Evolutionary conservation across 495 filamentous ascomycete genomes (phyloP).

Genomic region (Penicillium samsonianum): DNA sequence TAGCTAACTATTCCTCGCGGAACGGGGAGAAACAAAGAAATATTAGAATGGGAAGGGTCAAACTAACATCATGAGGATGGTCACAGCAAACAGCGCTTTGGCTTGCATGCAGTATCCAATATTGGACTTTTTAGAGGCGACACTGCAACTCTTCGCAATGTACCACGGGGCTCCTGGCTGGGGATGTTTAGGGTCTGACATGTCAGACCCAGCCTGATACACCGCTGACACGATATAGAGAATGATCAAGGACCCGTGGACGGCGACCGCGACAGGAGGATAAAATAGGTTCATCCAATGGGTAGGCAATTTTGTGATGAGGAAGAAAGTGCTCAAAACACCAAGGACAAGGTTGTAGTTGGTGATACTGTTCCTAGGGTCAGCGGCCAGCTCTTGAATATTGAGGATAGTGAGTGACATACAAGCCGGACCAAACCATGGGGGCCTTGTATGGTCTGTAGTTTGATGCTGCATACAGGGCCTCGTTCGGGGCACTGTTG

Average conservation of each 20-base stretch:
- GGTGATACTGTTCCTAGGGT: slow-evolving; percentile 59
- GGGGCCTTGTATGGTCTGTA: slow-evolving; percentile 65
- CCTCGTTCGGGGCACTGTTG: slow-evolving; percentile 75
- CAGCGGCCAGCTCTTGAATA: slow-evolving; percentile 1
- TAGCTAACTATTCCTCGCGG: slow-evolving; percentile 5
- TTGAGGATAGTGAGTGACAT: slow-evolving; percentile 37
- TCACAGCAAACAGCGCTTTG: slow-evolving; percentile 71
- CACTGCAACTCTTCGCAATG: slow-evolving; percentile 71
- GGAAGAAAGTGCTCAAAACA: slow-evolving; percentile 59
- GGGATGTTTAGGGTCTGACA: slow-evolving; percentile 68
- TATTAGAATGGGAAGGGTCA: neutral
- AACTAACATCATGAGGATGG: slow-evolving; percentile 70
- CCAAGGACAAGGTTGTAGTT: slow-evolving; percentile 81
- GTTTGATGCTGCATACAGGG: slow-evolving; percentile 77
- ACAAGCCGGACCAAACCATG: slow-evolving; percentile 83
- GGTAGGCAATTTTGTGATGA: slow-evolving; percentile 61
- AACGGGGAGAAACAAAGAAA: neutral
- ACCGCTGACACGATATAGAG: slow-evolving; percentile 69
- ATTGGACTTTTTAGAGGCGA: slow-evolving; percentile 56
- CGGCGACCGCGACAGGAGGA: slow-evolving; percentile 62
- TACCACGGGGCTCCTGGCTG: slow-evolving; percentile 79
- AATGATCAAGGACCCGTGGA: slow-evolving; percentile 58
- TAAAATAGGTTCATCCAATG: slow-evolving; percentile 72
- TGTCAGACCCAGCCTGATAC: slow-evolving; percentile 78
- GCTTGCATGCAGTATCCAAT: slow-evolving; percentile 75